A percentile compares a stretch with the other conserved stretches of the same genome.
Conservation (phyloP, 139 green algal species). For the Tetratostichococcus sp. region DNA sequence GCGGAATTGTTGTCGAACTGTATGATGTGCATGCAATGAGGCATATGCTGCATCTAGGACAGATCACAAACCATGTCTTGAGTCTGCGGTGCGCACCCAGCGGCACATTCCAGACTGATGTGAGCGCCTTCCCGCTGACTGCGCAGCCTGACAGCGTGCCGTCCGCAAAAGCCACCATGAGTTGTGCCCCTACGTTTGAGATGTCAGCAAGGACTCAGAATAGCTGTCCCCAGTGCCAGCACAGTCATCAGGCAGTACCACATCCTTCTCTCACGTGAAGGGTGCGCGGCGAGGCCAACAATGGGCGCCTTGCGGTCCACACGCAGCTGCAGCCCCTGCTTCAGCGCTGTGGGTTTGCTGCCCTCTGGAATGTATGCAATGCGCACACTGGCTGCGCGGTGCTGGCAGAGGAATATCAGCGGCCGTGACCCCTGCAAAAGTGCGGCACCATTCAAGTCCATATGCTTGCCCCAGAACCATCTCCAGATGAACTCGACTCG, state of each 20-base stretch:
- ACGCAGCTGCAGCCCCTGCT: constrained; percentile 16
- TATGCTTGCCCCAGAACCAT: too few relatives aligned
- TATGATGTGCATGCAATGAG: too few relatives aligned
- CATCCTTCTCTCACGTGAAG: background rate
- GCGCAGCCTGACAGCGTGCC: constrained; percentile 14
- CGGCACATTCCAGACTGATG: constrained; percentile 10
- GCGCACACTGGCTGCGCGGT: constrained; percentile 13
- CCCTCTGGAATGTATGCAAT: constrained; percentile 3
- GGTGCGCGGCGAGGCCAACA: constrained; percentile 10
- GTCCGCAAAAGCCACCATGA: constrained; percentile 17
- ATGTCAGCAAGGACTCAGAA: too few relatives aligned
- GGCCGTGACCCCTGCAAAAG: constrained; percentile 18
- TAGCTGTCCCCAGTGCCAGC: too few relatives aligned
- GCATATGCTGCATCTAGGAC: too few relatives aligned
- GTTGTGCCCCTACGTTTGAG: background rate
- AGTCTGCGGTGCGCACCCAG: background rate
- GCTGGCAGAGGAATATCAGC: constrained; percentile 12
- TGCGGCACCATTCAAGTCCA: too few relatives aligned
- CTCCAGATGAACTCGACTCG: too few relatives aligned
- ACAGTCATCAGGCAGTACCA: too few relatives aligned
- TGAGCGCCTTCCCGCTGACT: background rate
- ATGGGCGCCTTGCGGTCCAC: constrained; percentile 26
- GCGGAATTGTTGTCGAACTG: too few relatives aligned
- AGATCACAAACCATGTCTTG: too few relatives aligned
- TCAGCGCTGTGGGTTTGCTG: constrained; percentile 5